Evolutionary conservation across 2,329 filamentous ascomycete species (phyloP).

Genomic region (Colletotrichum gigasporum): DNA sequence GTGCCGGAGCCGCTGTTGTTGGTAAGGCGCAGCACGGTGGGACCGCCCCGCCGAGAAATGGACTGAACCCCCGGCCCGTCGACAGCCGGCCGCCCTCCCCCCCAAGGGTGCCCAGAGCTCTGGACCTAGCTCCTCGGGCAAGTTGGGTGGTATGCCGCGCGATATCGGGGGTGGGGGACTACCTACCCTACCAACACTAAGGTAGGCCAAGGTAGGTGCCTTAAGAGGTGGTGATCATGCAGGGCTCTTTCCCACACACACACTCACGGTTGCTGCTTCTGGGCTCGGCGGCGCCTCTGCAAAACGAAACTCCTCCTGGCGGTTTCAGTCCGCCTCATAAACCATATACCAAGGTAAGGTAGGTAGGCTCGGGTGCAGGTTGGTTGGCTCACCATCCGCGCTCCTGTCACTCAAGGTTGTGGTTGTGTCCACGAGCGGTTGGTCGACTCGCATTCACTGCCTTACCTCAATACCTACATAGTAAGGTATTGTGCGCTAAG

Average conservation of each 20-base stretch:
- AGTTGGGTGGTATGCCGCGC: background rate
- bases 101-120: no score
- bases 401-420: no score
- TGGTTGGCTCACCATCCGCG: background rate
- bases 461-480: no score
- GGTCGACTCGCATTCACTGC: no score
- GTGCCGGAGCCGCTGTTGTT: slow-evolving; percentile 9
- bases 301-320: background rate
- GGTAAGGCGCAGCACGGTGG: background rate
- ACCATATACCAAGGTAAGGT: no score
- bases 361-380: no score
- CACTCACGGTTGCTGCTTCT: slow-evolving; percentile 6
- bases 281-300: background rate
- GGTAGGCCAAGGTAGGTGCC: no score
- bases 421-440: no score
- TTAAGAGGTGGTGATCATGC: slow-evolving; percentile 9
- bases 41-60: slow-evolving; percentile 23
- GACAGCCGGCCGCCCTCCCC: slow-evolving; percentile 4
- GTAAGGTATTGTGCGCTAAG: no score
- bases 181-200: no score
- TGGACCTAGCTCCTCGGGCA: background rate
- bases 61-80: slow-evolving; percentile 5
- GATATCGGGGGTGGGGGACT: slow-evolving; percentile 12
- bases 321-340: background rate
- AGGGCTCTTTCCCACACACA: background rate